These are phyloP conservation scores for Daucus carota DNA, from an alignment of 129 eudicot species.

Conservation along the genomic window DNA sequence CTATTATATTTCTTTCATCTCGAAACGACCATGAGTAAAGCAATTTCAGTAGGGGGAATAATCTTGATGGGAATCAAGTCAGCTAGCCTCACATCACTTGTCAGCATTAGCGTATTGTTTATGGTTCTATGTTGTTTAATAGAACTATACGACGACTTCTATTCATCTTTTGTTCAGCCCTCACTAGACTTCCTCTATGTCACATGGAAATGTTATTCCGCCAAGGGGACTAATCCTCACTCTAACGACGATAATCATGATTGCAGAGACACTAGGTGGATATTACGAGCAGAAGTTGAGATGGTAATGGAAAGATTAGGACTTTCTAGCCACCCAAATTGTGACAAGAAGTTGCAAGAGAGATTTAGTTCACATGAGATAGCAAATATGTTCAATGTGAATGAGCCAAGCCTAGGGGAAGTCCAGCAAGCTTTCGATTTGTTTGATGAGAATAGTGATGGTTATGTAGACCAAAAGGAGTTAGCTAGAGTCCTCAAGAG, in stretches of 20 bases:
- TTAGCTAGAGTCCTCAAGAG: constrained; percentile 30
- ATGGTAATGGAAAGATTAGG: constrained; percentile 57
- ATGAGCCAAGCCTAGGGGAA: constrained; percentile 53
- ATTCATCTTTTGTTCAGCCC: constrained; percentile 3
- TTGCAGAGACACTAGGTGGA: neutral
- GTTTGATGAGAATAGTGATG: constrained; percentile 63
- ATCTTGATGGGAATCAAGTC: constrained; percentile 12
- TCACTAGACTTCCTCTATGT: neutral
- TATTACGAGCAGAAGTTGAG: constrained; percentile 19
- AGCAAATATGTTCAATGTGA: constrained; percentile 32
- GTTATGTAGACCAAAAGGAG: constrained; percentile 55
- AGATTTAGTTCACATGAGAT: constrained; percentile 28
- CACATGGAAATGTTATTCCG: neutral
- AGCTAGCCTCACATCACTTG: constrained; percentile 15
- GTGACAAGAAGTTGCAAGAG: constrained; percentile 23
- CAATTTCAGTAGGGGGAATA: constrained; percentile 8
- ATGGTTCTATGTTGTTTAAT: constrained; percentile 23
- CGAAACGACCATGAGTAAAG: constrained; percentile 7
- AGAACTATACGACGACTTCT: constrained; percentile 31
- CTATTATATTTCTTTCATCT: too few species aligned
- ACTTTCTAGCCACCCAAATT: constrained; percentile 29
- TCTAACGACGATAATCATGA: neutral
- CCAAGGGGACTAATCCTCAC: neutral
- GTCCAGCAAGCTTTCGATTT: constrained; percentile 59
- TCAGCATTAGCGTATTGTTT: constrained; percentile 15